These are phyloP conservation scores for Fusarium nematophilum DNA, from an alignment of 2,329 filamentous ascomycete species.

Conservation along the genomic window DNA sequence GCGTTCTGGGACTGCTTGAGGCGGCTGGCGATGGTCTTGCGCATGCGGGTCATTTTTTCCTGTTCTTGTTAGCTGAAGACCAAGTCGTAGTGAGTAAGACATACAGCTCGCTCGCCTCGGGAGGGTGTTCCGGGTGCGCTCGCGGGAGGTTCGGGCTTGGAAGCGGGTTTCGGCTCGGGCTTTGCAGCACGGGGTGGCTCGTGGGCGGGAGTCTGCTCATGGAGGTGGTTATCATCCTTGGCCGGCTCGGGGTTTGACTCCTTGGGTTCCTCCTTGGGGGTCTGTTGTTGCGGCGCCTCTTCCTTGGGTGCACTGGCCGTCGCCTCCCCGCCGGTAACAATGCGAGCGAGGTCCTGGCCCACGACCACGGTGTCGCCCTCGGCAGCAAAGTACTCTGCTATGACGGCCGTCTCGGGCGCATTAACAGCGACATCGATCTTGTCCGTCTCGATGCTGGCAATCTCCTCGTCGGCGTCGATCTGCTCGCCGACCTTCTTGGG, in stretches of 20 bases:
- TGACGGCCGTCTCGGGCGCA: constrained; percentile 39
- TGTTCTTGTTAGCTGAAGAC: constrained; percentile 19
- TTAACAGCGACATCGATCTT: constrained; percentile 49
- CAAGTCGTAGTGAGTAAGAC: neutral
- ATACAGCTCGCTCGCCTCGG: constrained; percentile 37
- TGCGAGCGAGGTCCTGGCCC: constrained; percentile 46
- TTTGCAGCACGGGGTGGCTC: constrained; percentile 29
- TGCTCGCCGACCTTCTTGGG: constrained; percentile 46
- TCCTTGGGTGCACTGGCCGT: constrained; percentile 25
- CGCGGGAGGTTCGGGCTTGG: constrained; percentile 22
- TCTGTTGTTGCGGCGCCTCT: constrained; percentile 27
- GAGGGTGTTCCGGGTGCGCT: constrained; percentile 15
- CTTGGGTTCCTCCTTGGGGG: constrained; percentile 33
- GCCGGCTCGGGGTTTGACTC: constrained; percentile 24
- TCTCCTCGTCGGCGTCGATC: constrained; percentile 47
- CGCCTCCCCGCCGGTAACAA: constrained; percentile 43
- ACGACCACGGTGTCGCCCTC: constrained; percentile 49
- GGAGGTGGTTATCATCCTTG: constrained; percentile 24
- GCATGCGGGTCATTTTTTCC: constrained; percentile 70
- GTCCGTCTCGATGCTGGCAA: constrained; percentile 49
- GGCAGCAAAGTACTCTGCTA: constrained; percentile 46
- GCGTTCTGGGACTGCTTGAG: constrained; percentile 76
- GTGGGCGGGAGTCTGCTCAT: constrained; percentile 26
- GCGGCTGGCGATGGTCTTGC: constrained; percentile 77
- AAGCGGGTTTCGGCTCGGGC: constrained; percentile 32